Evolutionary conservation across 495 filamentous ascomycete genomes (phyloP).

Genomic region (Corynascus novoguineensis): DNA sequence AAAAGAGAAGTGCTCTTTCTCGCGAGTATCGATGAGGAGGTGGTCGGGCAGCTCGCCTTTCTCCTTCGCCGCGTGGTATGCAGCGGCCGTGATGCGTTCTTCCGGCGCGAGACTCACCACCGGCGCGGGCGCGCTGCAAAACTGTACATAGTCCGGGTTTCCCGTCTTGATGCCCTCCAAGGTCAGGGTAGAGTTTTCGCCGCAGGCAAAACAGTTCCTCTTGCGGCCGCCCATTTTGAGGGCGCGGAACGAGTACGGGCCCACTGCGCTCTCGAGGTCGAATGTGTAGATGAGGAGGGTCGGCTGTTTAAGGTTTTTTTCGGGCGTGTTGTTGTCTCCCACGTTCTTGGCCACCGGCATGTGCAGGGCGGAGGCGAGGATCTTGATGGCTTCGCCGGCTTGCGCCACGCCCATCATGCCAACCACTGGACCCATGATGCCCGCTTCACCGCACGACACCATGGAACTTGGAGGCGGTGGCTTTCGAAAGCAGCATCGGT

Average conservation of each 20-base stretch:
- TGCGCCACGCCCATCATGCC: conserved; percentile 91
- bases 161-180: conserved; percentile 56
- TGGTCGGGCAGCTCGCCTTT: conserved; percentile 34
- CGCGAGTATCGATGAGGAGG: conserved; percentile 73
- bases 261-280: conserved; percentile 36
- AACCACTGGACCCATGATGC: conserved; percentile 87
- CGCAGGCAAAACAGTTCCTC: conserved; percentile 69
- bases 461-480: conserved; percentile 77
- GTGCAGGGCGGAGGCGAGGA: conserved; percentile 50
- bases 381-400: conserved; percentile 82
- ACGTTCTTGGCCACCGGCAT: conserved; percentile 9
- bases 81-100: conserved; percentile 56
- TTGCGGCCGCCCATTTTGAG: conserved; percentile 65
- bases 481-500: conserved; percentile 85
- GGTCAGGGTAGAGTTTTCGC: conserved; percentile 52
- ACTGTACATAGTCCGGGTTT: conserved; percentile 68
- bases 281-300: conserved; percentile 68
- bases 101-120: conserved; percentile 40
- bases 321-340: background rate
- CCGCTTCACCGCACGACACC: conserved; percentile 81
- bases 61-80: conserved; percentile 40
- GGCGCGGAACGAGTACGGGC: conserved; percentile 62
- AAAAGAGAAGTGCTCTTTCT: conserved; percentile 79
- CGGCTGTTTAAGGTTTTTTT: conserved; percentile 29
- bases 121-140: conserved; percentile 53